Evolutionary conservation across 2,329 filamentous ascomycete genomes (phyloP), one percentile per base, ranked within the genome.

Genomic region (Pestalotiopsis sp.): DNA sequence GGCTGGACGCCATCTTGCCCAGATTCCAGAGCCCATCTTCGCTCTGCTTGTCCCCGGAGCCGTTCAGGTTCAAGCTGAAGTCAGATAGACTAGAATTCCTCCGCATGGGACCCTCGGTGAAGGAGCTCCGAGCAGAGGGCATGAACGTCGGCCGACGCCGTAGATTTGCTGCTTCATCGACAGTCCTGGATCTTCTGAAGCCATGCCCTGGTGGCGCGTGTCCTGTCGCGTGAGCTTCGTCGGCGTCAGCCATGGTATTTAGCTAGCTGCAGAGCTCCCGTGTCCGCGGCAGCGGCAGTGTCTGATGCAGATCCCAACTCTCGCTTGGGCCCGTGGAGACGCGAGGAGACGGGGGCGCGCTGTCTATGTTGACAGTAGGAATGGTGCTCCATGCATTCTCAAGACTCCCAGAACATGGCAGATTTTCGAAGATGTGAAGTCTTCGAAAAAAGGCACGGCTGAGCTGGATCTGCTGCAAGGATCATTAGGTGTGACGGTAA

Each of bases 21-120:
- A 89, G 81, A 80, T 91, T 77, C 84, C 95, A 82, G 31, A 96
- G 83, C 72, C 93, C 90, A 2, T 88, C 88, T 61, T 87, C 87
- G 59, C 91, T 82, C 79, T 93, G 92, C 68, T 85, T 89, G 14
- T 93, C 76, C 20, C n/a, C 59, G 36, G 25, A 9, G 27, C 59
- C 20, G 31, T 61, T 36, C 13, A 13, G n/a, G 27, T 61, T 61
- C 27, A 20, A 39, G 71, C 92, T 92, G 74, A 87, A 91, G 75
- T 95, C 92, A 36, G 93, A 96, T 71, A 97, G 88, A 62, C 90
- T 90, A 45, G 93, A 96, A 38, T 45, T 93, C 70, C 93, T 88
- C 67, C 93, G 88, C 36, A n/a, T 17, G 20, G 89, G 87, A 65
- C 78, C 76, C 61, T 73, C 68, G 67, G 73, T 68, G 65, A 79